A percentile compares a stretch with the other conserved stretches of the same genome.
These are phyloP conservation scores for Angomonas ambiguus DNA, from an alignment of 208 protist species.

Conservation along the genomic window DNA sequence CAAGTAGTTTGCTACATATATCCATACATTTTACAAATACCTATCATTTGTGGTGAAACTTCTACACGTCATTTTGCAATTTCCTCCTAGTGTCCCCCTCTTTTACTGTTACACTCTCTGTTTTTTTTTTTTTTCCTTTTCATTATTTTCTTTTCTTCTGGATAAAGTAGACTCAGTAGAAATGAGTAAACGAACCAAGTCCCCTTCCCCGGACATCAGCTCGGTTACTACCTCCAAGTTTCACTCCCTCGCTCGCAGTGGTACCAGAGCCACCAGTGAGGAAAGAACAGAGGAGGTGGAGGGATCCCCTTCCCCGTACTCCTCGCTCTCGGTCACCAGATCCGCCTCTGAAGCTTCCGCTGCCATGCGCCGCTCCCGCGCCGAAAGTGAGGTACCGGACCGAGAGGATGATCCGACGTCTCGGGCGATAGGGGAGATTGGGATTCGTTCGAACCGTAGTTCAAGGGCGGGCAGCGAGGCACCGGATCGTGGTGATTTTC, in stretches of 20 bases:
- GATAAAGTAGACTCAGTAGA: not conserved
- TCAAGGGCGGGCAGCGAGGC: constrained; percentile 49
- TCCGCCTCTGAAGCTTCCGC: constrained; percentile 20
- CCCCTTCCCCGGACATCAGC: constrained; percentile 39
- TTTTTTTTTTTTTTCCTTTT: constrained; percentile 10
- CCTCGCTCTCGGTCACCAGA: not conserved
- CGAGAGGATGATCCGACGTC: constrained; percentile 17
- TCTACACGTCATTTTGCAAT: no score
- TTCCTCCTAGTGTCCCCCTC: not conserved
- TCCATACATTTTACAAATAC: no score
- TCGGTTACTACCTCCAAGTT: constrained; percentile 17
- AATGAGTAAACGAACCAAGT: constrained; percentile 18
- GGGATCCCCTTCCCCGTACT: constrained; percentile 7
- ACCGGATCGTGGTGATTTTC: constrained; percentile 14
- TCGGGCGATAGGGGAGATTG: constrained; percentile 9
- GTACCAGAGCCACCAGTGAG: constrained; percentile 45
- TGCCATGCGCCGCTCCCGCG: constrained; percentile 35
- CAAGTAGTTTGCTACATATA: not conserved
- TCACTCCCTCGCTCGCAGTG: constrained; percentile 14
- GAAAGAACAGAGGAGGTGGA: constrained; percentile 25
- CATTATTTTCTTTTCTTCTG: not conserved
- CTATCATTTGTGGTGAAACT: no score
- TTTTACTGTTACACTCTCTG: constrained; percentile 10
- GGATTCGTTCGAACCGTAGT: constrained; percentile 11
- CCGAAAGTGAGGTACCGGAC: constrained; percentile 43